Base-by-base conservation (phyloP, 331 rosid genomes). In the Saraca asoca region DNA sequence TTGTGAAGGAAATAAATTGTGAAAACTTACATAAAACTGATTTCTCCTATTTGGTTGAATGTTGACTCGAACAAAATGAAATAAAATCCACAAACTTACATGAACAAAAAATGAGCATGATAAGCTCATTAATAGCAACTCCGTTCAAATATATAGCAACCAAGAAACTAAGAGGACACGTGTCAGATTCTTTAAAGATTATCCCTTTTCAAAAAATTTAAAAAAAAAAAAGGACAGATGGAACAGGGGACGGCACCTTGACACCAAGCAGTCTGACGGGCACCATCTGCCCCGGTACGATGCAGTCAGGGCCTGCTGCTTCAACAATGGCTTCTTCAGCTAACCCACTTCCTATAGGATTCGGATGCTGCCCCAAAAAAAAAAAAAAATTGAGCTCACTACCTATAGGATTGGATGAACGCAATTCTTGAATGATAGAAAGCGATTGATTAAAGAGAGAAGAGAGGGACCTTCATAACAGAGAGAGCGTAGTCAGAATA, bases 271-370 rank as follows among this genome's bases (percentile, higher is more conserved):
- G 18, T 63, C 72, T 83, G 75, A 89, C 2, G 37, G 98, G 98
- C 19, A 75, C 31, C 7, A 39, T 48, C 66, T 84, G 95, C 31
- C 98, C 98, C 0, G 98, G 98, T 37, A 93, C 90, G 55, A 88
- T 70, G 62, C 98, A 93, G 6, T 93, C 98, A 54, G 97, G 96
- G n/a, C 98, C 98, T 9, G 98, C 97, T 0, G 96, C 79, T 83
- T 93, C 97, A 29, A 90, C 91, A 13, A 88, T 70, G 49, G 97
- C 98, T 15, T 75, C 95, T 44, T 70, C 75, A 4, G 92, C 97
- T 14, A 93, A 80, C 20, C 96, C 97, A 75, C 7, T 62, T 7
- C 95, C 98, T 1, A 93, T 78, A 11, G 97, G 97, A 61, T 93
- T 77, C 7, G 84, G 83, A 62, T 79, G 83, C 98, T 93, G 81